phyloP scores from a whole-genome alignment of 164 flowering plant genomes.

The Macadamia tetraphylla region DNA sequence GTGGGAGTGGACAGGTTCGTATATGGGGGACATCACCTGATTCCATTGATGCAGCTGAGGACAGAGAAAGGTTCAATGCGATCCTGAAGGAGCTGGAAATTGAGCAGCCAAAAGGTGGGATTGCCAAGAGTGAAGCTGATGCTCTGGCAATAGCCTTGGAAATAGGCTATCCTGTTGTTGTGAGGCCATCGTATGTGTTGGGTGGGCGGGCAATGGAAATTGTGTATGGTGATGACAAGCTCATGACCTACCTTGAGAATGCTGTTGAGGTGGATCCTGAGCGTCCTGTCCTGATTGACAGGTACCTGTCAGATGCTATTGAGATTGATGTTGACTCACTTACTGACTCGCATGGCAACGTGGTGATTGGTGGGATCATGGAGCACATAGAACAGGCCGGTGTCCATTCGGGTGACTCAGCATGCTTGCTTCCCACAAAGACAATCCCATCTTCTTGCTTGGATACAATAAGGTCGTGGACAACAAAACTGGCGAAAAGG shows the following conservation, averaged over 20 bases:
- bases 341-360: slow-evolving; percentile 40
- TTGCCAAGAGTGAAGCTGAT: background rate
- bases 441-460: slow-evolving; percentile 35
- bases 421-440: slow-evolving; percentile 40
- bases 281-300: background rate
- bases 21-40: slow-evolving; percentile 1
- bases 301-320: slow-evolving; percentile 24
- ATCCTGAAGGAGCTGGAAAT: background rate
- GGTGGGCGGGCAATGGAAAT: background rate
- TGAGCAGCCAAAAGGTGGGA: background rate
- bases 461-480: slow-evolving; percentile 42
- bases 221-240: background rate
- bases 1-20: background rate
- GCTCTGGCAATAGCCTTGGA: slow-evolving; percentile 1
- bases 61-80: background rate
- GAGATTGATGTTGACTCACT: slow-evolving; percentile 50
- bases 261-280: slow-evolving; percentile 2
- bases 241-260: background rate
- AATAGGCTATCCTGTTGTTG: background rate
- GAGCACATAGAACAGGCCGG: slow-evolving; percentile 56
- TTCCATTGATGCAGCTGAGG: slow-evolving; percentile 2
- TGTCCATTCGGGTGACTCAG: slow-evolving; percentile 47
- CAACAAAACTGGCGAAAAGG: slow-evolving; percentile 33
- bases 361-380: slow-evolving; percentile 50
- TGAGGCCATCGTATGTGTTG: background rate